Conservation (phyloP, 179 eudicot genomes). For the Pouteria campechiana region DNA sequence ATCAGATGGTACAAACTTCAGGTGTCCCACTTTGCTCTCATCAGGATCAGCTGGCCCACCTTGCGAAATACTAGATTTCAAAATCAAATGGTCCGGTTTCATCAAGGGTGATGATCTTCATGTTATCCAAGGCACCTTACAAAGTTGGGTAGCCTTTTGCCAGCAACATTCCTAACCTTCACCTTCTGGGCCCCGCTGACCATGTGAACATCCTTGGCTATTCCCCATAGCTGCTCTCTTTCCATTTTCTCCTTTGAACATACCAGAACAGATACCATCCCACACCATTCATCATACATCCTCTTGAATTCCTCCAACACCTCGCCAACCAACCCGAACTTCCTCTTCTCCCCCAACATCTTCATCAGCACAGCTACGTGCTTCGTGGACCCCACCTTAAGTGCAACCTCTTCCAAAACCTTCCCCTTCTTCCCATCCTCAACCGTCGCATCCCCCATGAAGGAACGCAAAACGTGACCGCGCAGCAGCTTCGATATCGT, state of each 20-base stretch:
- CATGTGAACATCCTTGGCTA: conserved; percentile 9
- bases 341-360: conserved; percentile 35
- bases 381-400: conserved; percentile 27
- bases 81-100: too few relatives aligned
- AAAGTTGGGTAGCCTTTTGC: conserved; percentile 1
- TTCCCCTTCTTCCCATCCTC: conserved; percentile 28
- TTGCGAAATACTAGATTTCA: too few relatives aligned
- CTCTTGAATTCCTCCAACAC: conserved; percentile 48
- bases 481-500: conserved; percentile 30
- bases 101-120: too few relatives aligned
- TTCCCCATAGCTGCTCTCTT: conserved; percentile 5
- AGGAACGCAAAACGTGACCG: conserved; percentile 14
- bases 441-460: conserved; percentile 21
- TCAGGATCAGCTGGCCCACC: too few relatives aligned
- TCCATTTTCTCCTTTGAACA: conserved; percentile 3
- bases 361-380: conserved; percentile 39
- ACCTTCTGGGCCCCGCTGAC: conserved; percentile 16
- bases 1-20: too few relatives aligned
- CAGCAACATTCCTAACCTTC: conserved; percentile 10
- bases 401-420: conserved; percentile 27
- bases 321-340: conserved; percentile 25
- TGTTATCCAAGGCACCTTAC: too few relatives aligned
- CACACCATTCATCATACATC: conserved; percentile 28
- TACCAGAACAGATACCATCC: conserved; percentile 6
- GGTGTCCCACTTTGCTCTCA: too few relatives aligned